Evolutionary conservation across 1,139 yeast species (phyloP).

Genomic region (Hemisphaericaspora xylanilytica): DNA sequence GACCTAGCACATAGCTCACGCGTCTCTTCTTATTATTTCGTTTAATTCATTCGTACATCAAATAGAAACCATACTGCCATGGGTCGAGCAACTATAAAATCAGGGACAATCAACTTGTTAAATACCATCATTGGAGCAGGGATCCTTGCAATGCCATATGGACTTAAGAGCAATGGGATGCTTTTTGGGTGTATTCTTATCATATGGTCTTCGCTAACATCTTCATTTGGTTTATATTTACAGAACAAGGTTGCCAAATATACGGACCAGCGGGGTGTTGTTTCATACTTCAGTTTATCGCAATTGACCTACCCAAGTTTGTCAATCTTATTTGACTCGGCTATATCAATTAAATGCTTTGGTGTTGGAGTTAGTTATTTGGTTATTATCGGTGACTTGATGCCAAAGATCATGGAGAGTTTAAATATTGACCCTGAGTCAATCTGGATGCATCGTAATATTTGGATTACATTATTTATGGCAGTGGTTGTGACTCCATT

Average conservation of each 20-base stretch:
- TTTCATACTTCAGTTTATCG: conserved; percentile 51
- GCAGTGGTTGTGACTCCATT: conserved; percentile 65
- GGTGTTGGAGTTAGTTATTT: conserved; percentile 91
- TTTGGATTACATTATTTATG: conserved; percentile 71
- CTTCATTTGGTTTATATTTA: conserved; percentile 52
- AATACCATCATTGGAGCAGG: conserved; percentile 60
- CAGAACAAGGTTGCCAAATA: conserved; percentile 52
- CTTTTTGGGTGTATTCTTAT: conserved; percentile 47
- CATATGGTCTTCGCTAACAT: conserved; percentile 47
- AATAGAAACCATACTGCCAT: conserved; percentile 11
- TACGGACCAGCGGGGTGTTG: conserved; percentile 48
- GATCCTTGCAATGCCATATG: conserved; percentile 56
- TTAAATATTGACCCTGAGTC: conserved; percentile 26
- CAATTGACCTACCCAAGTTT: conserved; percentile 55
- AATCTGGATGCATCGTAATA: conserved; percentile 43
- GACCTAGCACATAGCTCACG: too few species aligned
- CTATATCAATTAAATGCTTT: conserved; percentile 65
- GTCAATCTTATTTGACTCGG: conserved; percentile 45
- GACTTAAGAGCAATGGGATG: conserved; percentile 50
- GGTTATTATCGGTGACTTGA: conserved; percentile 84
- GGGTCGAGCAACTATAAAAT: conserved; percentile 42
- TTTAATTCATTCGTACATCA: not conserved
- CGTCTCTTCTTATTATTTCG: not conserved
- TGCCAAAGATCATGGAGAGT: conserved; percentile 69
- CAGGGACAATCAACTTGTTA: conserved; percentile 52